phyloP scores from a whole-genome alignment of 768 basidiomycete genomes.

The Leucosporidium yakuticum region DNA sequence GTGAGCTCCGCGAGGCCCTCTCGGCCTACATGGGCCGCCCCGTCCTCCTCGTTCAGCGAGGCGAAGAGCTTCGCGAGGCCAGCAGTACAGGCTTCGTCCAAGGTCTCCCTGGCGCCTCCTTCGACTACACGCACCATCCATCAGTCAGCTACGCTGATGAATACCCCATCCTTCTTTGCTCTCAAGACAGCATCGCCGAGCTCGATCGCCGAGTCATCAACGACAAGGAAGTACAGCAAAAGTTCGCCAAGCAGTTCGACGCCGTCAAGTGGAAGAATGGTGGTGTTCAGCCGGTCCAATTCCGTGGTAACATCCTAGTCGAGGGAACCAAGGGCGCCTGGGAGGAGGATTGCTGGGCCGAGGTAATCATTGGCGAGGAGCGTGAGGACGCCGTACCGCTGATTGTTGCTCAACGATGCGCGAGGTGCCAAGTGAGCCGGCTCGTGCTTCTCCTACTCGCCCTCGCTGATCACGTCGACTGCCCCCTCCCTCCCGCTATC shows the following conservation, averaged over 20 bases:
- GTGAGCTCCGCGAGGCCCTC: constrained; percentile 9
- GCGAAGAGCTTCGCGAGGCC: constrained; percentile 3
- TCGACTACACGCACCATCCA: background rate
- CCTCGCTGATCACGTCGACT: too few relatives aligned
- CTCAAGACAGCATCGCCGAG: constrained; percentile 7
- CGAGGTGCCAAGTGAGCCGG: constrained; percentile 23
- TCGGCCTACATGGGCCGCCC: constrained; percentile 15
- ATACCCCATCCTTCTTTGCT: background rate
- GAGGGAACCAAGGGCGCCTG: constrained; percentile 10
- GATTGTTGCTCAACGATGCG: constrained; percentile 23
- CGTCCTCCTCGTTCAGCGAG: constrained; percentile 23
- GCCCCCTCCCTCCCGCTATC: too few relatives aligned
- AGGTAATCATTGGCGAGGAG: constrained; percentile 8
- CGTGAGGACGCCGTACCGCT: background rate
- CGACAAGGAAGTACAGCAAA: constrained; percentile 1
- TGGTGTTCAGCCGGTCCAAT: constrained; percentile 16
- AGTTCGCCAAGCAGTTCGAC: constrained; percentile 9
- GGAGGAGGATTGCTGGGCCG: constrained; percentile 31
- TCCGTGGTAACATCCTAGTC: constrained; percentile 30
- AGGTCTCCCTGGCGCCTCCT: background rate
- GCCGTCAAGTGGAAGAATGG: background rate
- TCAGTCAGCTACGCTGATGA: background rate
- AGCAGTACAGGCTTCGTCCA: background rate
- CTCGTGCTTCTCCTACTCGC: too few relatives aligned
- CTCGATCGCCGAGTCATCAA: constrained; percentile 16